A percentile compares a stretch with the other conserved stretches of the same genome.
Evolutionary conservation across 345 rosid species (phyloP).

Genomic region (Odontarrhena argentea): DNA sequence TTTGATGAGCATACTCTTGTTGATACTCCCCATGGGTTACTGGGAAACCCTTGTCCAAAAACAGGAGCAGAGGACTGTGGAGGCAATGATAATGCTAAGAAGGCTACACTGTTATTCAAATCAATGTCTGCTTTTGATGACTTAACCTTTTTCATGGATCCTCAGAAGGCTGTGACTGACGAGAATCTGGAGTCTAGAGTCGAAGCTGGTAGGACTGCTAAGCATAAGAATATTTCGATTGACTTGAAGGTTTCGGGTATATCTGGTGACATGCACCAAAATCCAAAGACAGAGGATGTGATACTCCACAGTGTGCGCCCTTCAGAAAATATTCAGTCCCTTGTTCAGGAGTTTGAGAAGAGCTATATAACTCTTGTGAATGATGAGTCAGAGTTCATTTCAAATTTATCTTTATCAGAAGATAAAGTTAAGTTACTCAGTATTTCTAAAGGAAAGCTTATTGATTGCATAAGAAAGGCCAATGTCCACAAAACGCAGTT

Average conservation of each 20-base stretch:
- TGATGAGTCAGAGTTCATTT: conserved; percentile 49
- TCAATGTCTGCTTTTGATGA: conserved; percentile 75
- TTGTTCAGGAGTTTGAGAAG: conserved; percentile 49
- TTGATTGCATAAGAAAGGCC: conserved; percentile 51
- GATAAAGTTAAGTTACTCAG: conserved; percentile 51
- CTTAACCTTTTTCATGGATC: conserved; percentile 89
- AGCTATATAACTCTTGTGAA: conserved; percentile 55
- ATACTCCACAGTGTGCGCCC: conserved; percentile 47
- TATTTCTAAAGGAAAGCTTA: conserved; percentile 53
- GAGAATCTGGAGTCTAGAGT: conserved; percentile 43
- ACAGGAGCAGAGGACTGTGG: conserved; percentile 38
- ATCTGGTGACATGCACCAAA: conserved; percentile 38
- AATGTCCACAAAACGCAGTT: conserved; percentile 36
- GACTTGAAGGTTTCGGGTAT: conserved; percentile 35
- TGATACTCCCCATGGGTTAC: conserved; percentile 40
- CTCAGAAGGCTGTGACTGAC: conserved; percentile 50
- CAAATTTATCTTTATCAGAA: conserved; percentile 39
- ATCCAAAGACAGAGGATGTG: conserved; percentile 43
- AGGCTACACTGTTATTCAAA: conserved; percentile 56
- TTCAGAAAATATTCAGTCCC: conserved; percentile 48
- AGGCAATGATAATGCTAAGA: conserved; percentile 47
- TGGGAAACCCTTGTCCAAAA: conserved; percentile 36
- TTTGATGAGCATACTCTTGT: conserved; percentile 35
- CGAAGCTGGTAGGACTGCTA: conserved; percentile 38
- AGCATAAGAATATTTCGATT: conserved; percentile 40